Percentiles rank a stretch among this genome's conserved stretches.
Conservation (phyloP, 179 eudicot genomes). For the Beta corolliflora region DNA sequence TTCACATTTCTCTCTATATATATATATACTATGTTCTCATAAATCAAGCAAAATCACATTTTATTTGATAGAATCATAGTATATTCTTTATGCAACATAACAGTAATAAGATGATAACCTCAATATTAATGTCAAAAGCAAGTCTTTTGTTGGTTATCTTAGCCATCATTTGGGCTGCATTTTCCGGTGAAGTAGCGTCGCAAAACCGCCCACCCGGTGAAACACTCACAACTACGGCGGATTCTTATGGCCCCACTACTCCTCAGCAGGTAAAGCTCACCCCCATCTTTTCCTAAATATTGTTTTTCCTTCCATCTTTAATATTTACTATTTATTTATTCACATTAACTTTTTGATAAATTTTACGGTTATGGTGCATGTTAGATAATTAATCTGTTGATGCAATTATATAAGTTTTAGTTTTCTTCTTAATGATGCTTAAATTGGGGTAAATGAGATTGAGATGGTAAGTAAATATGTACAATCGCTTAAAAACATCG, state of each 20-base stretch:
- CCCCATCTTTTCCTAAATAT: no score
- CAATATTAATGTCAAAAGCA: background rate
- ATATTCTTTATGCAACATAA: background rate
- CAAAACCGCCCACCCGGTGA: conserved; percentile 25
- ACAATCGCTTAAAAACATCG: no score
- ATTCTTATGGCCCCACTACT: conserved; percentile 11
- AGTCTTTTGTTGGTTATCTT: background rate
- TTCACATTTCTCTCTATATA: background rate
- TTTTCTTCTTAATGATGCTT: no score
- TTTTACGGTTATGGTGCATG: no score
- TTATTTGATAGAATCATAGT: no score
- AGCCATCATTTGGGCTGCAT: background rate
- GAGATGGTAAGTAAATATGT: no score
- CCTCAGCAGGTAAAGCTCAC: conserved; percentile 33
- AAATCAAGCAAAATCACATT: background rate
- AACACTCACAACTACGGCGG: background rate
- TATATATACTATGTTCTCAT: background rate
- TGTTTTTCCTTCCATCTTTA: background rate
- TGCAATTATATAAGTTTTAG: no score
- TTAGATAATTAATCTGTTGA: no score
- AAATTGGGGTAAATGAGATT: no score
- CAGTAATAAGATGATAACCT: background rate
- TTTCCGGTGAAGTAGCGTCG: conserved; percentile 5
- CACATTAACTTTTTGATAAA: no score
- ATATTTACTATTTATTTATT: no score